Evolutionary conservation across 345 rosid genomes (phyloP).

Genomic region (Boechera divaricarpa): DNA sequence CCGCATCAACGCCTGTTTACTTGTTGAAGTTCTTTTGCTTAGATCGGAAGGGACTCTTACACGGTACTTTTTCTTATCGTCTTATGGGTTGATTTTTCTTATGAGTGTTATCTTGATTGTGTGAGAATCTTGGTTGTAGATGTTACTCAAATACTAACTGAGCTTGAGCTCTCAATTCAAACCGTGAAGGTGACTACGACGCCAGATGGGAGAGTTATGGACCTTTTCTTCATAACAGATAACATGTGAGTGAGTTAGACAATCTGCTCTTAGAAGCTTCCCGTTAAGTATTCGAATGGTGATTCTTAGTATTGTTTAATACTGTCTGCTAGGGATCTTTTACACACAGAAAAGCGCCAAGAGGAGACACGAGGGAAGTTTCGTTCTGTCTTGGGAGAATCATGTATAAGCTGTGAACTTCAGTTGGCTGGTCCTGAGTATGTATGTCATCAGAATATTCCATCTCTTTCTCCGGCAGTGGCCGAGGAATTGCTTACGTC

Average conservation of each 20-base stretch:
- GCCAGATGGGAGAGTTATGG: conserved; percentile 79
- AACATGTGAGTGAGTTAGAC: conserved; percentile 57
- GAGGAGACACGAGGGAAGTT: conserved; percentile 65
- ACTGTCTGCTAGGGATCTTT: conserved; percentile 59
- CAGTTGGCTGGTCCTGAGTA: conserved; percentile 72
- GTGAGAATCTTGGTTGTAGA: conserved; percentile 51
- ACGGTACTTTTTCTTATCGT: conserved; percentile 55
- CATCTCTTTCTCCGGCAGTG: conserved; percentile 62
- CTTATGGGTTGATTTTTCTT: not conserved
- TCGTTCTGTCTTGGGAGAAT: conserved; percentile 69
- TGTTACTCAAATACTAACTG: conserved; percentile 78
- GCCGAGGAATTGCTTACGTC: conserved; percentile 62
- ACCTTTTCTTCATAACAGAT: conserved; percentile 86
- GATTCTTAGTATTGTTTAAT: not conserved
- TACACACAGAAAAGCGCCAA: conserved; percentile 65
- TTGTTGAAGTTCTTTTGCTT: conserved; percentile 72
- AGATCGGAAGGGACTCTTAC: conserved; percentile 68
- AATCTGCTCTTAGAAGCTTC: not conserved
- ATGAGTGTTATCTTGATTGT: conserved; percentile 14
- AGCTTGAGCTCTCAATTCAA: conserved; percentile 85
- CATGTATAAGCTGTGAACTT: conserved; percentile 82
- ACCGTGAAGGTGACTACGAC: conserved; percentile 87
- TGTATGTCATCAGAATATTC: conserved; percentile 56
- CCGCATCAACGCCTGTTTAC: conserved; percentile 61
- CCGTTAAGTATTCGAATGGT: not conserved